Evolutionary conservation across 169 alveolate species (phyloP).

Genomic region (Besnoitia besnoiti): DNA sequence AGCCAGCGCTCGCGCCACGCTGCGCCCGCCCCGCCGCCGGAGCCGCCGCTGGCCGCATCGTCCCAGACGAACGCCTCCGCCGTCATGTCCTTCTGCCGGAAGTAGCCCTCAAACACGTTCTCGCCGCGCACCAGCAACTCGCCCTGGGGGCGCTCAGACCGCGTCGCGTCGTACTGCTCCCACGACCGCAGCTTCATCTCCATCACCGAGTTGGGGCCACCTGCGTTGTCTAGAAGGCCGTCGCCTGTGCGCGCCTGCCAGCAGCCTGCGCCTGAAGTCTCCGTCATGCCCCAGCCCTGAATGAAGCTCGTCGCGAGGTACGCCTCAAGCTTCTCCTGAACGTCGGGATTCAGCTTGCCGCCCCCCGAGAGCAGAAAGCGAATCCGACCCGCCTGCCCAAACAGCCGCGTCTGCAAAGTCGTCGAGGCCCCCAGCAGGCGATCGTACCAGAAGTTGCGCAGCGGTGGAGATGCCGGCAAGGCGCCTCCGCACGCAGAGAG

Average conservation of each 20-base stretch:
- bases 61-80: constrained; percentile 82
- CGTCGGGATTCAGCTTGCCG: neutral
- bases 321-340: neutral
- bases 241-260: constrained; percentile 40
- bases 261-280: constrained; percentile 82
- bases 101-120: constrained; percentile 75
- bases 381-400: neutral
- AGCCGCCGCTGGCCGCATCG: constrained; percentile 81
- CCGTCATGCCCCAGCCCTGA: constrained; percentile 81
- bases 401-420: constrained; percentile 10
- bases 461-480: neutral
- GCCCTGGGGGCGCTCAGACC: constrained; percentile 73
- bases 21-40: constrained; percentile 37
- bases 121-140: constrained; percentile 83
- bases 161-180: constrained; percentile 73
- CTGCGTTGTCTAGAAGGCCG: constrained; percentile 71
- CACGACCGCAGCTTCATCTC: constrained; percentile 81
- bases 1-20: constrained; percentile 74
- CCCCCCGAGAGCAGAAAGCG: neutral
- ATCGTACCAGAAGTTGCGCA: neutral
- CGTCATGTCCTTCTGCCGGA: constrained; percentile 76
- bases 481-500: too few relatives aligned
- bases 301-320: neutral
- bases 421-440: neutral
- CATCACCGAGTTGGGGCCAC: constrained; percentile 80